Percentiles rank a stretch among this genome's conserved stretches.
Evolutionary conservation across 257 asterid species (phyloP).

Genomic region (Primulina huaijiensis): DNA sequence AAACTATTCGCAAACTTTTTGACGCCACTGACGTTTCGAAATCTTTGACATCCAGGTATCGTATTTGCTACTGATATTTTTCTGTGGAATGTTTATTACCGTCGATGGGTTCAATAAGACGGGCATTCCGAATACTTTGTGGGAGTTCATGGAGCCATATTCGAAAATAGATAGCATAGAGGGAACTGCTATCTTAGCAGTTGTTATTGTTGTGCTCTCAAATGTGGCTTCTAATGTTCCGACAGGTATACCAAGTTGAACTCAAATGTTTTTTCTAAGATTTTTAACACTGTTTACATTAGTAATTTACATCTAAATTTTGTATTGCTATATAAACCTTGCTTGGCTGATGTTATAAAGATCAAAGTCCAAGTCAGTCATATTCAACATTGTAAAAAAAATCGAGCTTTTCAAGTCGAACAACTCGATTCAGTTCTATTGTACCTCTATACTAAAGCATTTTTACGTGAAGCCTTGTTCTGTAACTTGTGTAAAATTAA

Average conservation of each 20-base stretch:
- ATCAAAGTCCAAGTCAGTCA: too few species aligned
- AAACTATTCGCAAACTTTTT: background rate
- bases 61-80: conserved; percentile 85
- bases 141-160: conserved; percentile 88
- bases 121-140: conserved; percentile 76
- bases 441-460: too few species aligned
- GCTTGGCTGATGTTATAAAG: too few species aligned
- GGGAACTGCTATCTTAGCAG: conserved; percentile 68
- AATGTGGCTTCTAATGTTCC: conserved; percentile 94
- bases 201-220: conserved; percentile 70
- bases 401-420: too few species aligned
- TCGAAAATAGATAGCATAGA: conserved; percentile 52
- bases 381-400: too few species aligned
- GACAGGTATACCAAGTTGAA: conserved; percentile 49
- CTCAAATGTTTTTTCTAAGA: background rate
- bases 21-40: background rate
- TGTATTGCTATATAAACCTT: too few species aligned
- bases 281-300: too few species aligned
- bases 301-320: too few species aligned
- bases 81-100: conserved; percentile 90
- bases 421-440: too few species aligned
- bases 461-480: too few species aligned
- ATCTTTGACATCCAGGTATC: conserved; percentile 59
- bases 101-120: conserved; percentile 79
- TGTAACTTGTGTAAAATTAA: too few species aligned